Evolutionary conservation across 2,329 filamentous ascomycete genomes (phyloP), one percentile per base, ranked within the genome.

Genomic region (Fusarium pseudograminearum): DNA sequence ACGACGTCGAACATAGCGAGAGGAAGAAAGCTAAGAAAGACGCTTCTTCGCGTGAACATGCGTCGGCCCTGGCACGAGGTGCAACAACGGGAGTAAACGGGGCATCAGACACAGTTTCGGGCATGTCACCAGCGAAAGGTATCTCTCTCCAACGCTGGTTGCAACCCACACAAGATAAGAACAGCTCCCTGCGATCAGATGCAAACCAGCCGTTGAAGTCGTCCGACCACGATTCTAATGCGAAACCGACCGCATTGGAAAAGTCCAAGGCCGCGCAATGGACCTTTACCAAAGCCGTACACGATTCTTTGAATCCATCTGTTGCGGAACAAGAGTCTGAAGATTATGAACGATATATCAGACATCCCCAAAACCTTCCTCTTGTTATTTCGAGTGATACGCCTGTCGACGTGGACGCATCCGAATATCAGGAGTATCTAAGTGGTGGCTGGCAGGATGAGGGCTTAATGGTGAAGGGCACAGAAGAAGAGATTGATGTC

Each of bases 321-420:
- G 93, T 99, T 38, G 91, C 88, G 10, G 81, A 86, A 10, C 86
- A 88, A 40, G 95, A 98, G 81, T 89, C 90, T 26, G 90, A 91
- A 47, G 96, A 98, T 77, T 99, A 99, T 78, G 87, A 90, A 61
- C 89, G 91, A 26, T 99, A 98, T 79, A 90, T 99, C 71, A 89
- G 87, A 48, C 96, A 99, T 76, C 94, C 96, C 3, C 90, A 97
- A 58, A 94, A 91, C 56, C 88, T 99, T 1, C 94, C 95, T 0
- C 86, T 99, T 3, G 93, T 96, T 0, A 86, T 93, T 2, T 91
- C 90, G 7, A 89, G 86, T 40, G 89, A 93, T 62, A 85, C 87
- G 5, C 88, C 89, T 1, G 84, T 85, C 3, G 83, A 89, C 63
- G 81, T 88, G 46, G 84, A 88, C 64, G 82, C 82, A 6, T 84